A percentile compares a stretch with the other conserved stretches of the same genome.
Conservation (phyloP, 495 filamentous ascomycete genomes). For the Xylaria cubensis region DNA sequence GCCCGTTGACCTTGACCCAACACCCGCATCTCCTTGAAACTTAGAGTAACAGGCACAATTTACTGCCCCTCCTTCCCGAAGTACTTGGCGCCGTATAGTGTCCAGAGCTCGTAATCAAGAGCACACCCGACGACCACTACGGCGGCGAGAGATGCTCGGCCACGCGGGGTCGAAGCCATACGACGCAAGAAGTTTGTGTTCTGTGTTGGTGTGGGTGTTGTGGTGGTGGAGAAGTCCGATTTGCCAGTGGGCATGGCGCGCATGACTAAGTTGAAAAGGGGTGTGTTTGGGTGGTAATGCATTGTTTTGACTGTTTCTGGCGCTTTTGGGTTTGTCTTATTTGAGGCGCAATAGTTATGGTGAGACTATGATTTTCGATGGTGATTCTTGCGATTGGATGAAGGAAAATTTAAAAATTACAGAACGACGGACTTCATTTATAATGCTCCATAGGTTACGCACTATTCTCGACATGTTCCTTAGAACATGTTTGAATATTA, state of each 20-base stretch:
- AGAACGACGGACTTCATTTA: not conserved
- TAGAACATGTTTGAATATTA: not conserved
- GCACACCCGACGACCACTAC: not conserved
- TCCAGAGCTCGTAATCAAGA: constrained; percentile 21
- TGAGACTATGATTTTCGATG: not conserved
- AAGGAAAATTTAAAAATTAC: not conserved
- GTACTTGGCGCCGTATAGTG: constrained; percentile 15
- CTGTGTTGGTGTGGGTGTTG: not conserved
- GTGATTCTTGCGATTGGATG: not conserved
- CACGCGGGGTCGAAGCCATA: constrained; percentile 13
- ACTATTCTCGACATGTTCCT: not conserved
- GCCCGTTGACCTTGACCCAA: not conserved
- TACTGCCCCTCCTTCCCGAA: constrained; percentile 11
- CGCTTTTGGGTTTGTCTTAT: not conserved
- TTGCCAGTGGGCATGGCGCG: not conserved
- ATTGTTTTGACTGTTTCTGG: not conserved
- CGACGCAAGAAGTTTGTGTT: constrained; percentile 8
- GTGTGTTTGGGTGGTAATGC: constrained; percentile 1
- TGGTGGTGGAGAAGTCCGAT: not conserved
- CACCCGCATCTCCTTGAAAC: not conserved
- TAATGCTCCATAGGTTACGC: not conserved
- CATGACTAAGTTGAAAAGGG: not conserved
- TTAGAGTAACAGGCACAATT: not conserved
- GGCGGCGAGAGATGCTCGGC: constrained; percentile 8
- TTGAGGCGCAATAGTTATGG: not conserved